Base-by-base conservation (phyloP, 257 asterid genomes). In the Avicennia marina region DNA sequence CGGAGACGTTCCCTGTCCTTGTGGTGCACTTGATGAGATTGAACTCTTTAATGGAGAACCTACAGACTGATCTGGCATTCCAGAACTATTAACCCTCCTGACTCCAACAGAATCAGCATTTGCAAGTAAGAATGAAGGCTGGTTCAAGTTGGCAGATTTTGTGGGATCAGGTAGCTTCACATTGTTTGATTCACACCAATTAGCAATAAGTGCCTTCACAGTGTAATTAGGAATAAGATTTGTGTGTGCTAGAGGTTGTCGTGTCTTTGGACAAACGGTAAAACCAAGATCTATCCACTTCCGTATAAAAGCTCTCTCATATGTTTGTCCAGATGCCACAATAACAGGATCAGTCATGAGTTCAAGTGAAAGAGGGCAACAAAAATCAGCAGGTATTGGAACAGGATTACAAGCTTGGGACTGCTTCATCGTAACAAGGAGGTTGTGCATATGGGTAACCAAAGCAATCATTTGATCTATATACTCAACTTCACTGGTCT, bases 271-370 rank as follows among this genome's bases (percentile, higher is more conserved):
- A 74, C 96, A 89, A 66, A 89, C 90, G 50, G 82, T 78, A 38
- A 88, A 82, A 24, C 96, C 96, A 48, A 88, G 95, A 59, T 85
- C 95, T 56, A 85, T 78, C 96, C 96, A 88, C 59, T 74, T 77
- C 59, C 86, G 75, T 48, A 88, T 88, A 59, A 82, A 88, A 52
- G 80, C 84, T 52, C 90, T 78, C 75, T 88, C 96, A 31, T 85
- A 88, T n/a, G 96, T 88, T 85, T 85, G 94, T 45, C 96, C 96
- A 58, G 95, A 88, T 36, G 90, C 88, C 66, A 88, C 86, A 72
- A 88, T 85, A 56, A 88, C 96, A 66, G 96, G 96, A 53, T 88
- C 96, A 2, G 90, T 79, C 95, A 88, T 85, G 70, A 89, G 86
- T 58, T 85, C 96, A 53, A 85, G 94, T 31, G 95, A 89, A 48